phyloP scores from a whole-genome alignment of 805 yeast genomes.

The Yarrowia hollandica region DNA sequence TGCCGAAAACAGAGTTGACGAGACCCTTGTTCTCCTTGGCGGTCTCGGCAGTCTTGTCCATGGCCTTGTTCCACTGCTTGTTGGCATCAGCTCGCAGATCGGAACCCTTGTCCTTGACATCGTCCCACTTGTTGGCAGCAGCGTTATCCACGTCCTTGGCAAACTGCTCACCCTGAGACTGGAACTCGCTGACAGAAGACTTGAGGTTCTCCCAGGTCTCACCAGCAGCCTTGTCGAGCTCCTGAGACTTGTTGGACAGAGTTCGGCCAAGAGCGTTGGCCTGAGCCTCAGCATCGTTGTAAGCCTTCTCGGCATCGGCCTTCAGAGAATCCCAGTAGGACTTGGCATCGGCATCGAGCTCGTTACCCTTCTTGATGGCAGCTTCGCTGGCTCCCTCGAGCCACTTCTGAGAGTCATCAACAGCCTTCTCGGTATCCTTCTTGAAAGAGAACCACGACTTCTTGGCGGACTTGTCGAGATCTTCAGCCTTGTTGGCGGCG shows the following conservation, averaged over 20 bases:
- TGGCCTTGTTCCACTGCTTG: conserved; percentile 26
- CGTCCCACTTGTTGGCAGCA: conserved; percentile 18
- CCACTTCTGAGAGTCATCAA: conserved; percentile 29
- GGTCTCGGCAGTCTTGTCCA: conserved; percentile 24
- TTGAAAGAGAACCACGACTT: conserved; percentile 28
- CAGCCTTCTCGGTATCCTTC: conserved; percentile 30
- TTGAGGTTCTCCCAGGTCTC: conserved; percentile 22
- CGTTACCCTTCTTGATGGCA: conserved; percentile 10
- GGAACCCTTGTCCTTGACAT: background rate
- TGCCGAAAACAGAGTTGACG: conserved; percentile 11
- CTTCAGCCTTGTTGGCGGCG: conserved; percentile 25
- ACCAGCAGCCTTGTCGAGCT: conserved; percentile 19
- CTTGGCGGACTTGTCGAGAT: conserved; percentile 22
- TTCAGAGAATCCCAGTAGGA: conserved; percentile 23
- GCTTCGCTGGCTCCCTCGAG: background rate
- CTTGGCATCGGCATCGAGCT: conserved; percentile 27
- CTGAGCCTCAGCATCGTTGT: conserved; percentile 2
- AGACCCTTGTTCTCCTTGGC: conserved; percentile 26
- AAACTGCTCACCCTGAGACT: conserved; percentile 19
- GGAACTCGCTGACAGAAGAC: conserved; percentile 6
- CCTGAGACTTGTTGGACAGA: conserved; percentile 16
- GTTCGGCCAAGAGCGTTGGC: conserved; percentile 11
- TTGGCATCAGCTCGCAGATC: conserved; percentile 17
- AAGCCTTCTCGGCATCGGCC: background rate
- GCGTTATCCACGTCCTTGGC: conserved; percentile 25